These are phyloP conservation scores for Xylaria sp. DNA, from an alignment of 2,329 filamentous ascomycete genomes.

Conservation along the genomic window DNA sequence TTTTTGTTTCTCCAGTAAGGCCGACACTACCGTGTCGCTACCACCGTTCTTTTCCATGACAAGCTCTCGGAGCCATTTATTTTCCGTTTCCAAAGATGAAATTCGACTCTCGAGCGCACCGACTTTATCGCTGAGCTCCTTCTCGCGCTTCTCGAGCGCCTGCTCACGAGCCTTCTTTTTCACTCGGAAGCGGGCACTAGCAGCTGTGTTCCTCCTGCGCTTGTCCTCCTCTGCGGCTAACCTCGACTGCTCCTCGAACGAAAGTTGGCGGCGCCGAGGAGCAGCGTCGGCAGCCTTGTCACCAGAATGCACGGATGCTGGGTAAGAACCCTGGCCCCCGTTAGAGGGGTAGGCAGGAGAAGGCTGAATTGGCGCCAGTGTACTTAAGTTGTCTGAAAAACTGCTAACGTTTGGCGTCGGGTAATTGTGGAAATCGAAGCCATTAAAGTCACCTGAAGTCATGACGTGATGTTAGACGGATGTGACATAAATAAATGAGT, in stretches of 20 bases:
- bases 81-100: slow-evolving; percentile 69
- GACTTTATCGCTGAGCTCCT: slow-evolving; percentile 86
- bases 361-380: slow-evolving; percentile 64
- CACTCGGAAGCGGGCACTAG: slow-evolving; percentile 87
- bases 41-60: slow-evolving; percentile 84
- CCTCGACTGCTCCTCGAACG: slow-evolving; percentile 77
- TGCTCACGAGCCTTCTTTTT: slow-evolving; percentile 98
- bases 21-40: slow-evolving; percentile 62
- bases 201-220: slow-evolving; percentile 87
- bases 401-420: slow-evolving; percentile 61
- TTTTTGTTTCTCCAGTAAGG: slow-evolving; percentile 64
- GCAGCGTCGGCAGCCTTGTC: slow-evolving; percentile 60
- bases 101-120: slow-evolving; percentile 77
- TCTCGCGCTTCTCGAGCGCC: slow-evolving; percentile 81
- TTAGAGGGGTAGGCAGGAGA: slow-evolving; percentile 58
- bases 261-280: slow-evolving; percentile 59
- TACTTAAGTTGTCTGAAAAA: slow-evolving; percentile 57
- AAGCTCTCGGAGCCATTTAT: slow-evolving; percentile 65
- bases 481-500: slow-evolving; percentile 42
- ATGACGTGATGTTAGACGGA: slow-evolving; percentile 60
- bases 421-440: slow-evolving; percentile 66
- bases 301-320: slow-evolving; percentile 47
- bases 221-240: slow-evolving; percentile 88
- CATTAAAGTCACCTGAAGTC: slow-evolving; percentile 68
- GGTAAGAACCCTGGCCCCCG: slow-evolving; percentile 53